phyloP scores from a whole-genome alignment of 331 rosid species.

The Malus hybrid region DNA sequence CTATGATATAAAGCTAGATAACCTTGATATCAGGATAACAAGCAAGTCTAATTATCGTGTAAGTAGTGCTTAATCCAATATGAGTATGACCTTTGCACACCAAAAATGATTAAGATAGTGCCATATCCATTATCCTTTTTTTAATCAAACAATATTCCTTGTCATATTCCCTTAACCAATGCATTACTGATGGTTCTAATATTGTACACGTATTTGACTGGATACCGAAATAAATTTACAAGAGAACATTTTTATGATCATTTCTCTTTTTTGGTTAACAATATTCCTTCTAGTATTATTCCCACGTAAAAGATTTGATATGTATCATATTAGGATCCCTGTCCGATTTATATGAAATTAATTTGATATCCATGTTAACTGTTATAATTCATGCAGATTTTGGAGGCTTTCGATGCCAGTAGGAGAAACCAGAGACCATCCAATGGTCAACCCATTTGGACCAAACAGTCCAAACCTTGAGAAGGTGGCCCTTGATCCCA shows the following conservation, averaged over 20 bases:
- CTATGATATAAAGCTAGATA: neutral
- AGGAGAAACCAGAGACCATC: conserved; percentile 75
- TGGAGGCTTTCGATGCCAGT: conserved; percentile 81
- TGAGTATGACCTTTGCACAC: neutral
- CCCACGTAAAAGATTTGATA: no score
- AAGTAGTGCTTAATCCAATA: conserved; percentile 1
- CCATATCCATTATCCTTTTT: neutral
- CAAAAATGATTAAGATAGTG: conserved; percentile 1
- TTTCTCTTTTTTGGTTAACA: no score
- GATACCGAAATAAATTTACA: neutral
- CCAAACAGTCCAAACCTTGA: conserved; percentile 36
- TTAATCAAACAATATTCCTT: neutral
- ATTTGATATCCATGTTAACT: neutral
- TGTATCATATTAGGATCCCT: no score
- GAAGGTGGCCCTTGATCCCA: conserved; percentile 41
- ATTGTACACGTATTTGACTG: neutral
- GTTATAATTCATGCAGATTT: conserved; percentile 1
- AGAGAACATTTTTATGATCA: no score
- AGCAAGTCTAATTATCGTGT: neutral
- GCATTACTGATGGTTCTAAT: neutral
- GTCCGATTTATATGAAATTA: neutral
- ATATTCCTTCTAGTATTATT: no score
- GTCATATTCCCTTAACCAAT: neutral
- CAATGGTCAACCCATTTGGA: conserved; percentile 79
- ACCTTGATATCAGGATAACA: neutral